Evolutionary conservation across 2,329 filamentous ascomycete species (phyloP).

Genomic region (Neonectria sp.): DNA sequence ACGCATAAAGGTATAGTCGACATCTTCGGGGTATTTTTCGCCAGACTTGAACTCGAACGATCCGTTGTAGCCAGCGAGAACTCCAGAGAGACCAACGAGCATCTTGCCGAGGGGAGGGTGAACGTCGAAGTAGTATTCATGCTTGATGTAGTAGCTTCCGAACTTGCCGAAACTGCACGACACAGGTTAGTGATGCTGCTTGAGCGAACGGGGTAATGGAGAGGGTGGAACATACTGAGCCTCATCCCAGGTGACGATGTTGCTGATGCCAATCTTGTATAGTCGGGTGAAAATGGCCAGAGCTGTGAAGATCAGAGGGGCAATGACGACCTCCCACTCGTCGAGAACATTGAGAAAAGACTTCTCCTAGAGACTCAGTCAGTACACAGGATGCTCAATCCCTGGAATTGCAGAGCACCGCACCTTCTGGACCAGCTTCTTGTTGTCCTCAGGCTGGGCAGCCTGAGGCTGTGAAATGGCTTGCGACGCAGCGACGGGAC

Average conservation of each 20-base stretch:
- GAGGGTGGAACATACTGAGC: conserved; percentile 68
- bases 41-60: conserved; percentile 99
- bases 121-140: conserved; percentile 96
- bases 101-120: conserved; percentile 98
- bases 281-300: conserved; percentile 77
- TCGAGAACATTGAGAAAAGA: conserved; percentile 74
- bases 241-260: conserved; percentile 79
- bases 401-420: not conserved
- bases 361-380: conserved; percentile 59
- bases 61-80: conserved; percentile 97
- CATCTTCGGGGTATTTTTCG: conserved; percentile 91
- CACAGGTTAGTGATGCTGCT: conserved; percentile 9
- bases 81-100: conserved; percentile 95
- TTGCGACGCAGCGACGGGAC: conserved; percentile 60
- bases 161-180: conserved; percentile 89
- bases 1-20: conserved; percentile 99
- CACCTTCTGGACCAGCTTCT: conserved; percentile 72
- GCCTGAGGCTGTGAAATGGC: conserved; percentile 53
- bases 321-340: conserved; percentile 75
- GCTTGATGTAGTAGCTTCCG: conserved; percentile 98
- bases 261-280: conserved; percentile 78
- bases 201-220: conserved; percentile 20
- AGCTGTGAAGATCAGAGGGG: conserved; percentile 73
- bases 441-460: conserved; percentile 70
- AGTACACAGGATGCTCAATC: conserved; percentile 32